Base-by-base conservation (phyloP, 2,329 filamentous ascomycete genomes). In the Neopestalotiopsis clavispora region DNA sequence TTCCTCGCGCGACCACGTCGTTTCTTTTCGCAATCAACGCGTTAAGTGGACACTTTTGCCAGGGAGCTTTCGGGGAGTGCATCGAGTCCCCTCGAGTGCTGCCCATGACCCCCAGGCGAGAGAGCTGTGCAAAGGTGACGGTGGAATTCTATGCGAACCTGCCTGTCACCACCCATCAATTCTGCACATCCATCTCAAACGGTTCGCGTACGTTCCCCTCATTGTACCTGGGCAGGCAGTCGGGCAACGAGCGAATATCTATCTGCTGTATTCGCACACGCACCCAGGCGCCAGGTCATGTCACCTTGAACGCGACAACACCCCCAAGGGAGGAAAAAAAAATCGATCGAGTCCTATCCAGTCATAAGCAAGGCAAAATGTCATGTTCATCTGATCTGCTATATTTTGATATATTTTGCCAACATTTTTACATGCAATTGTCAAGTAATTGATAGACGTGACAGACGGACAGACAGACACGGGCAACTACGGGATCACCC, bases 91-190 rank as follows among this genome's bases (percentile, higher is more conserved):
- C 42, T 49, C 42, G 4, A 49, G n/a, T 28, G 23, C 23, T 38
- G 34, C 34, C 34, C 34, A 38, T 38, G 34, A 7, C 34, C 34
- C 10, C 34, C 34, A 38, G 34, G 6, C 34, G 34, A 38, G 34
- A 38, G 34, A 38, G 34, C 34, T 38, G 34, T 38, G 34, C 34
- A 38, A 38, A 38, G 34, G 6, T 10, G 34, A 38, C 34, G 34
- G 34, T 57, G 56, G 23, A 56, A 23, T 52, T 38, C 13, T 56
- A 23, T 67, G 66, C 60, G 30, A 28, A 56, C 45, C 59, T 65
- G 65, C 40, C 68, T 68, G 52, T 32, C 34, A 67, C n/a, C 65
- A 62, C 40, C 66, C 60, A 69, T 69, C 45, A 3, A 10, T 28
- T 64, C 40, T 52, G n/a, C 58, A 49, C 32, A 28, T 32, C 30